Percentiles rank a stretch among this genome's conserved stretches.
These are phyloP conservation scores for Chytridiales sp. DNA, from an alignment of 371 early-diverging fungal genomes.

Conservation along the genomic window DNA sequence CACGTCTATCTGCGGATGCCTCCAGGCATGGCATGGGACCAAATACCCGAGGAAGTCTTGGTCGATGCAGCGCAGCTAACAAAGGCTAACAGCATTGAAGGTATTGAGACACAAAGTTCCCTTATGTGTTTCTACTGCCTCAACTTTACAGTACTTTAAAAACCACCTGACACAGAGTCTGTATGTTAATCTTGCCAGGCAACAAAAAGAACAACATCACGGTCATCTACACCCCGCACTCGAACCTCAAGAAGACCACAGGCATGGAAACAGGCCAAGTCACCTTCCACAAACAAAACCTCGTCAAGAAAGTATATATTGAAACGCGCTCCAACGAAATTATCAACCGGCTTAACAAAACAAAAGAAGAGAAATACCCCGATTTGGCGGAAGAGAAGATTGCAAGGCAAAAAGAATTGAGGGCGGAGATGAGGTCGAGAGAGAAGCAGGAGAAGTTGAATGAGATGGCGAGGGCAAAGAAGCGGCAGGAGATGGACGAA, in stretches of 20 bases:
- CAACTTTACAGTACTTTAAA: constrained; percentile 24
- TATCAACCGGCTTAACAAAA: constrained; percentile 91
- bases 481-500: constrained; percentile 26
- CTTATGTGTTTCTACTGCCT: not conserved
- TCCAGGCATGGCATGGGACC: constrained; percentile 73
- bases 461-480: constrained; percentile 24
- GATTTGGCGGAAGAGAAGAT: constrained; percentile 76
- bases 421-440: constrained; percentile 46
- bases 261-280: constrained; percentile 97
- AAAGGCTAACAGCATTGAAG: constrained; percentile 95
- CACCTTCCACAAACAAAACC: constrained; percentile 77
- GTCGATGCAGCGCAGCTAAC: constrained; percentile 89
- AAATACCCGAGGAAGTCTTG: constrained; percentile 71
- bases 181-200: constrained; percentile 28
- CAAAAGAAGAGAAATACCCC: constrained; percentile 71
- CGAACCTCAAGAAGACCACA: constrained; percentile 85
- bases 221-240: constrained; percentile 94
- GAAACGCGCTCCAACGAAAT: constrained; percentile 77
- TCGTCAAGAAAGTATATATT: constrained; percentile 78
- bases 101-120: constrained; percentile 31
- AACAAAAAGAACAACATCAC: constrained; percentile 78
- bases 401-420: constrained; percentile 60
- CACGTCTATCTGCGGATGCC: constrained; percentile 91
- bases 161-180: too few relatives aligned
- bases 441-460: constrained; percentile 49